Evolutionary conservation across 2,329 filamentous ascomycete genomes (phyloP).

Genomic region (Diaporthe nobilis): DNA sequence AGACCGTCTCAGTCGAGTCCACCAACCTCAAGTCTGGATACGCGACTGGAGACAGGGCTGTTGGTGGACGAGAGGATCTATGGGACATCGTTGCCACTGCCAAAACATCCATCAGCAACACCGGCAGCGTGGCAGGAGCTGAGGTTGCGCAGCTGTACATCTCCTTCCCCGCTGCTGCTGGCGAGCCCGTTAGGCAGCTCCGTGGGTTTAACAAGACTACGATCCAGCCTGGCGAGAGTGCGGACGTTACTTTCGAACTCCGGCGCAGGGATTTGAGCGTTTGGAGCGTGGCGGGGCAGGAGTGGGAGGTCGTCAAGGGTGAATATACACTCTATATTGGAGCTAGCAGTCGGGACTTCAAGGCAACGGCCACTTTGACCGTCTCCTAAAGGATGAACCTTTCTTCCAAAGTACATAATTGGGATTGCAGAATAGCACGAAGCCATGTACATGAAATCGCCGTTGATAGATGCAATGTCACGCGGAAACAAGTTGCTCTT

Average conservation of each 20-base stretch:
- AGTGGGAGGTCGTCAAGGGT: slow-evolving; percentile 68
- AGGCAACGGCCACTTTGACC: not conserved
- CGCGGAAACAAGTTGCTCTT: not conserved
- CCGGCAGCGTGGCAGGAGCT: slow-evolving; percentile 56
- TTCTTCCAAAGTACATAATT: not conserved
- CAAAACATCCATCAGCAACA: slow-evolving; percentile 57
- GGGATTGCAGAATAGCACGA: not conserved
- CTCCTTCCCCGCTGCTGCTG: slow-evolving; percentile 56
- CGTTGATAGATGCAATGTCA: not conserved
- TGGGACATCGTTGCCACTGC: slow-evolving; percentile 62
- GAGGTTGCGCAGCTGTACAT: slow-evolving; percentile 66
- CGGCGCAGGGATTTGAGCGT: slow-evolving; percentile 75
- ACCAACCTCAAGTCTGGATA: slow-evolving; percentile 50
- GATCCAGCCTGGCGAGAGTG: slow-evolving; percentile 60
- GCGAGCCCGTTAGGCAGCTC: slow-evolving; percentile 68
- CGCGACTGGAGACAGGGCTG: slow-evolving; percentile 55
- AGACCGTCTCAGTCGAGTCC: slow-evolving; percentile 47
- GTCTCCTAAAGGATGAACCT: not conserved
- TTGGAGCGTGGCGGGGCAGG: slow-evolving; percentile 74
- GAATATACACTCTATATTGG: slow-evolving; percentile 62
- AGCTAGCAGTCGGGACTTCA: slow-evolving; percentile 5
- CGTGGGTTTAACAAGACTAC: slow-evolving; percentile 75
- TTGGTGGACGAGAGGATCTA: slow-evolving; percentile 62
- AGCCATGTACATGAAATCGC: not conserved
- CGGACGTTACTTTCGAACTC: slow-evolving; percentile 64